These are phyloP conservation scores for Tilletia setariae DNA, from an alignment of 1,284 basidiomycete genomes.

Conservation along the genomic window DNA sequence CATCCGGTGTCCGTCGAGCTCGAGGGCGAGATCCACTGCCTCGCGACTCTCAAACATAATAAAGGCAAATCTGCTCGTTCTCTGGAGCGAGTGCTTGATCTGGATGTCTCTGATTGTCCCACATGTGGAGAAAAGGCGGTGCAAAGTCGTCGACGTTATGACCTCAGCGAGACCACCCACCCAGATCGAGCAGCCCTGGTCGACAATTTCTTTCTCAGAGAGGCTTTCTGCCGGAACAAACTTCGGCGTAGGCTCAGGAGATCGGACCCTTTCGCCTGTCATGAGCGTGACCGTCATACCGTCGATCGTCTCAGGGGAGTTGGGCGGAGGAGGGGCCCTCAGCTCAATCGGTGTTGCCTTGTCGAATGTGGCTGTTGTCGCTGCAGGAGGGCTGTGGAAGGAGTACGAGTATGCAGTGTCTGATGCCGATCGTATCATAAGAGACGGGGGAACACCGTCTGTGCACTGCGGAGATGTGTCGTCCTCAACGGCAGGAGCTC, in stretches of 20 bases:
- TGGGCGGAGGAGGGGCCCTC: no score
- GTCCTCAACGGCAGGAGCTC: no score
- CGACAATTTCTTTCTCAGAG: neutral
- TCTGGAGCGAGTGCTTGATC: neutral
- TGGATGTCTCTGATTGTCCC: neutral
- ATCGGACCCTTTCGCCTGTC: no score
- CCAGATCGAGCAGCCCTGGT: slow-evolving; percentile 11
- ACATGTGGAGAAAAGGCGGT: neutral
- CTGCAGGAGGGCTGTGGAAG: no score
- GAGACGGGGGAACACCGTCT: no score
- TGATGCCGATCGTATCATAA: no score
- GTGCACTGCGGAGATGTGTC: no score
- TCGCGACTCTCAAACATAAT: slow-evolving; percentile 1
- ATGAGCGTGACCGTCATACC: no score
- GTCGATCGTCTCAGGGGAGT: no score
- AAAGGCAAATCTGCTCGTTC: neutral
- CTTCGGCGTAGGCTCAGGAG: neutral
- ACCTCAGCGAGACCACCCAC: neutral
- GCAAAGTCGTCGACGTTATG: neutral
- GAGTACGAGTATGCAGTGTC: no score
- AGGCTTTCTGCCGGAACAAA: neutral
- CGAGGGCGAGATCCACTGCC: neutral
- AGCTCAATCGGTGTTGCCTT: no score
- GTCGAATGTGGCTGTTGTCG: no score
- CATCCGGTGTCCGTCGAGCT: neutral